Base-by-base conservation (phyloP, 2,329 filamentous ascomycete species). In the Fusarium mundagurra region DNA sequence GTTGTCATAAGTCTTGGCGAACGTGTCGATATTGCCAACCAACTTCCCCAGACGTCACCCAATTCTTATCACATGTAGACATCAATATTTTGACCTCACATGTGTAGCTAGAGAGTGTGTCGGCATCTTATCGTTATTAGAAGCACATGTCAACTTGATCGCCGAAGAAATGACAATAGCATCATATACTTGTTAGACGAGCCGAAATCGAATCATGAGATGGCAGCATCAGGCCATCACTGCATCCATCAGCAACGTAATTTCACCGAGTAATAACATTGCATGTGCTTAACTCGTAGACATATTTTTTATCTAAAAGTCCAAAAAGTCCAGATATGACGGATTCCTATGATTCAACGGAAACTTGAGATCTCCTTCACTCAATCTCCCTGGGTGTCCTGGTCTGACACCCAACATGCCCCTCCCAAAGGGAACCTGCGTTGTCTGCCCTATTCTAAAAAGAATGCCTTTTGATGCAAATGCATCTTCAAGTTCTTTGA, bases 401-500 rank as follows among this genome's bases (percentile, higher is more conserved):
- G 77, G 77, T 7, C 77, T 72, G 22, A 73, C 77, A 8, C 77
- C 77, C 31, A 79, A 53, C 77, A 79, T 79, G 1, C 77, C 77
- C 44, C 77, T 73, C 2, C 77, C 78, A 54, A 79, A 79, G 2
- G 77, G 69, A 22, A 72, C 69, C 22, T 79, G 77, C 3, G 77
- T 76, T 1, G 77, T 79, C 45, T 74, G 72, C 13, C 77, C 77
- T 45, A 75, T 58, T n/a, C 61, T 38, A 14, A 79, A 79, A 0
- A 45, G 13, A 8, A 79, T 55, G 3, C 77, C 77, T 17, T 71
- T 70, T 16, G 61, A 53, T 10, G 61, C 66, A 54, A 79, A 79
- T 1, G 47, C 68, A 3, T 70, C 69, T 20, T 58, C 53, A 11
- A 79, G 65, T 38, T 79, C 76, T 18, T 67, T 67, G 8, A 77